Conservation (phyloP, 352 stramenopile species). For the Phytophthora macrochlamydospora region DNA sequence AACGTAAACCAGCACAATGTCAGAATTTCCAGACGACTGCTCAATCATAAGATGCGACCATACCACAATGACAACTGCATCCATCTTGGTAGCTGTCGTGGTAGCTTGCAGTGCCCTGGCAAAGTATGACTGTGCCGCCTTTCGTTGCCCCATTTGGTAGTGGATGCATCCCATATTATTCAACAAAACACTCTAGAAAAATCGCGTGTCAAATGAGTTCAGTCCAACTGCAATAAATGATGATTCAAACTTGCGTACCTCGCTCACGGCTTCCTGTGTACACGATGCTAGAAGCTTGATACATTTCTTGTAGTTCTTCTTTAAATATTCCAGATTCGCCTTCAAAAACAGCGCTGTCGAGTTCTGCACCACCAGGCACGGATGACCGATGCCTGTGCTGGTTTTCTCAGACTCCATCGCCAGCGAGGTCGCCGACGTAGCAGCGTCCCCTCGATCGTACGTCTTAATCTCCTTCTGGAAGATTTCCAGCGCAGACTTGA, state of each 20-base stretch:
- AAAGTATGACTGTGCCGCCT: constrained; percentile 93
- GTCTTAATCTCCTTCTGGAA: constrained; percentile 93
- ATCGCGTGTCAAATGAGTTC: neutral
- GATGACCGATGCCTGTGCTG: constrained; percentile 75
- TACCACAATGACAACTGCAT: constrained; percentile 57
- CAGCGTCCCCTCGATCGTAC: constrained; percentile 20
- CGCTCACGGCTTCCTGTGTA: constrained; percentile 82
- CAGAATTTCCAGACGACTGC: neutral
- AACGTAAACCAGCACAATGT: neutral
- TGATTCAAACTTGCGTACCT: constrained; percentile 38
- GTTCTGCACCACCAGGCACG: constrained; percentile 85
- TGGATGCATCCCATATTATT: constrained; percentile 95
- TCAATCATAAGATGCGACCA: neutral
- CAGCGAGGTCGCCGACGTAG: constrained; percentile 22
- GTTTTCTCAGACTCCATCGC: constrained; percentile 69
- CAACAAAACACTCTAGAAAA: constrained; percentile 72
- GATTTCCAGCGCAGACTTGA: constrained; percentile 93
- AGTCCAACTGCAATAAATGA: neutral
- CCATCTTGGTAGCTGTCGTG: constrained; percentile 58
- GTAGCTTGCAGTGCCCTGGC: constrained; percentile 78
- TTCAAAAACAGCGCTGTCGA: constrained; percentile 91
- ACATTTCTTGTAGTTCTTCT: constrained; percentile 94
- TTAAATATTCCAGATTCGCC: constrained; percentile 94
- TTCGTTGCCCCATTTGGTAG: constrained; percentile 90
- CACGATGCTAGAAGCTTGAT: constrained; percentile 93